Evolutionary conservation across 2,329 filamentous ascomycete genomes (phyloP), one percentile per base, ranked within the genome.

Genomic region (Aspergillus brasiliensis): DNA sequence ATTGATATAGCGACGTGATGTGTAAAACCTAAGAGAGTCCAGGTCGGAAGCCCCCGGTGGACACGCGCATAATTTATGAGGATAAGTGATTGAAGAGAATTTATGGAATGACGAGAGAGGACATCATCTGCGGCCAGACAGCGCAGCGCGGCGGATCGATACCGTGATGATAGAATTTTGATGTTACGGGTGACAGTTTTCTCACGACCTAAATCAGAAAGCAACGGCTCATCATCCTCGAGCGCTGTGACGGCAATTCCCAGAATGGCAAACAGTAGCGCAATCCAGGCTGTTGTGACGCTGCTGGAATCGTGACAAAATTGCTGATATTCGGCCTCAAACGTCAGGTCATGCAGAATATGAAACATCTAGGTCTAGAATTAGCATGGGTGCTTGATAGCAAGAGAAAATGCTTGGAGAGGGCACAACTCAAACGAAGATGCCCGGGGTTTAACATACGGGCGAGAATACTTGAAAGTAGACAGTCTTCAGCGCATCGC

Each of bases 311-410:
- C 70, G 58, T 75, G 69, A 34, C 69, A 70, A 54, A 79, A 79
- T 17, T 70, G 67, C 40, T 72, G 69, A 59, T 78, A 79, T 57
- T 77, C 74, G 13, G 69, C 69, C 37, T 77, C 70, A 38, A 78
- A 79, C 3, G 75, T 77, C 47, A 75, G 67, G 57, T 78, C 76
- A 53, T 78, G 77, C 8, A 79, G 71, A 47, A 78, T 72, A 63
- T 78, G 76, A 51, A 78, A 78, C 11, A 79, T 65, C 71, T 73
- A 37, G 63, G 42, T 15, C 13, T 15, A 28, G 8, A 15, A 27
- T 53, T 46, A 54, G 51, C 6, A 46, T 11, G 2, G 25, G 6
- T 21, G 13, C 23, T 23, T n/a, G n/a, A n/a, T n/a, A n/a, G n/a
- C n/a, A 42, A 17, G 19, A 19, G 38, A 49, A 11, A 6, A 11